These are phyloP conservation scores for peach (Prunus persica) DNA, from an alignment of 306 rosid genomes.

Conservation along the genomic window Prunus_persica_NCBIv2 NC_034015.1:9875001-9875500, in stretches of 20 bases:
- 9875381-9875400: background rate
- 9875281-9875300: background rate
- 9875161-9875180: background rate
- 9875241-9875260: background rate
- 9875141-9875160: slow-evolving; percentile 1
- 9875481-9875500: too few species aligned
- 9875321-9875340: background rate
- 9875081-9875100: slow-evolving; percentile 80
- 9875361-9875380: background rate
- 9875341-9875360: background rate
- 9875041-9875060: slow-evolving; percentile 99
- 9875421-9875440: background rate
- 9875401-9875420: background rate
- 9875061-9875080: slow-evolving; percentile 96
- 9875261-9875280: background rate
- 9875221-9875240: background rate
- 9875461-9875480: background rate
- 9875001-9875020: background rate
- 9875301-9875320: background rate
- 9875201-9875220: background rate
- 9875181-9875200: background rate
- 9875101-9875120: slow-evolving; percentile 76
- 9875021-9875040: slow-evolving; percentile 22
- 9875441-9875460: background rate
- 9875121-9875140: slow-evolving; percentile 15